Percentiles rank a stretch among this genome's conserved stretches.
Conservation (phyloP, 1,139 yeast genomes). For the Suhomyces chickasaworum region DNA sequence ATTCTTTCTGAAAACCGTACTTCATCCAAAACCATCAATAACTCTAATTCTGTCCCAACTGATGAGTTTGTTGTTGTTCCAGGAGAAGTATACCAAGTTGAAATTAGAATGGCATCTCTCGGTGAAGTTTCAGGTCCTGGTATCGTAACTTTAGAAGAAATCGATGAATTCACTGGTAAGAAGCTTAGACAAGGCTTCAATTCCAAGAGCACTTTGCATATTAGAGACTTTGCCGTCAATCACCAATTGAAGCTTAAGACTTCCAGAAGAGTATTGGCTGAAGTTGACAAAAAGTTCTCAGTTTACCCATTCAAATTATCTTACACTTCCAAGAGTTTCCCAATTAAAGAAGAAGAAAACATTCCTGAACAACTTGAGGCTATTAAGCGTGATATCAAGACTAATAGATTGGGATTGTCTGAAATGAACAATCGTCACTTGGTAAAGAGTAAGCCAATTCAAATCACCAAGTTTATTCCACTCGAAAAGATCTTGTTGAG, state of each 20-base stretch:
- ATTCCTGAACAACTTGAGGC: constrained; percentile 38
- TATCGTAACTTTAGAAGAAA: constrained; percentile 62
- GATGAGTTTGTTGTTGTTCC: constrained; percentile 71
- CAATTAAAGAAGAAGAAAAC: constrained; percentile 46
- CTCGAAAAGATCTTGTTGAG: constrained; percentile 61
- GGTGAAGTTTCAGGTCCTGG: constrained; percentile 58
- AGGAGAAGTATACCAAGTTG: constrained; percentile 88
- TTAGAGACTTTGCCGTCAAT: constrained; percentile 81
- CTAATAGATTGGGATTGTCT: constrained; percentile 72
- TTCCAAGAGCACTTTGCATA: constrained; percentile 70
- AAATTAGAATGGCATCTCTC: constrained; percentile 77
- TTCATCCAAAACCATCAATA: constrained; percentile 23
- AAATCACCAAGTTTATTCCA: constrained; percentile 70
- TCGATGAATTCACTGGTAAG: constrained; percentile 65
- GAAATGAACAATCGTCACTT: constrained; percentile 84
- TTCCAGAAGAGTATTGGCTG: constrained; percentile 69
- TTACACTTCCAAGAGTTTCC: constrained; percentile 62
- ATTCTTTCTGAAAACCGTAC: constrained; percentile 45
- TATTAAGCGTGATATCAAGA: constrained; percentile 55
- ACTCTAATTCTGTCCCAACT: constrained; percentile 61
- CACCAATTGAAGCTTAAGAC: constrained; percentile 77
- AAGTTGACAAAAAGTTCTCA: constrained; percentile 71
- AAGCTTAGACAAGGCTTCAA: constrained; percentile 56
- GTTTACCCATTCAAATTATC: constrained; percentile 90
- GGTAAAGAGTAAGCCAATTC: constrained; percentile 73